phyloP scores from a whole-genome alignment of 2,329 filamentous ascomycete species.

The Nemania sp. region DNA sequence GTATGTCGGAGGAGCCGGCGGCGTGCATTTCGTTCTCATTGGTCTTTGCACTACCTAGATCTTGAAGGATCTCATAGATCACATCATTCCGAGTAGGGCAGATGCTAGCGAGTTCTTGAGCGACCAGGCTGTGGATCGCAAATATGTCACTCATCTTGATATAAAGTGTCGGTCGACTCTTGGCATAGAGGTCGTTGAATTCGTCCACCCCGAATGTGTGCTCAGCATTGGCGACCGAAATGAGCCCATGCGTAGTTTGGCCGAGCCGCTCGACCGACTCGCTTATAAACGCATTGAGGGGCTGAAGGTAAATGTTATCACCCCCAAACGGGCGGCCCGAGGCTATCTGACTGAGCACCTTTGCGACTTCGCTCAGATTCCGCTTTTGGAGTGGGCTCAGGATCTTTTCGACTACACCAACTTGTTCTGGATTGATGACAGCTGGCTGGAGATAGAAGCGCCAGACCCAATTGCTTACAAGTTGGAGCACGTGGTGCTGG shows the following conservation, averaged over 20 bases:
- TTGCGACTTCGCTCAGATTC: conserved; percentile 87
- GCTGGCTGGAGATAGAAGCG: conserved; percentile 91
- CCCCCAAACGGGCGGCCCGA: conserved; percentile 89
- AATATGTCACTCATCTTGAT: conserved; percentile 99
- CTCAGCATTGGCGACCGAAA: conserved; percentile 85
- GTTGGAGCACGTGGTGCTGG: conserved; percentile 75
- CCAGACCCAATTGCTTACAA: conserved; percentile 92
- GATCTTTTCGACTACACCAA: conserved; percentile 87
- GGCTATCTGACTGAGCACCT: conserved; percentile 87
- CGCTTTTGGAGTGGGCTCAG: conserved; percentile 90
- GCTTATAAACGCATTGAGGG: conserved; percentile 86
- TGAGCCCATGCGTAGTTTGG: conserved; percentile 75
- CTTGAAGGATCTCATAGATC: conserved; percentile 87
- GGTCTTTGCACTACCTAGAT: conserved; percentile 93
- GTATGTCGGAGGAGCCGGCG: conserved; percentile 85
- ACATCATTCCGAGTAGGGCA: conserved; percentile 84
- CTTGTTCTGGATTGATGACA: conserved; percentile 85
- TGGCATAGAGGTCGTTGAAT: conserved; percentile 96
- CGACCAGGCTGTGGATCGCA: conserved; percentile 87
- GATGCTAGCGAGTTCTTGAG: conserved; percentile 75
- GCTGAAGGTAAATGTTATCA: conserved; percentile 94
- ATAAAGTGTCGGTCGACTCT: conserved; percentile 96
- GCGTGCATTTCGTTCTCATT: conserved; percentile 93
- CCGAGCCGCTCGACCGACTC: conserved; percentile 82
- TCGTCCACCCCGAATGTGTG: conserved; percentile 97